Evolutionary conservation across 805 yeast genomes (phyloP).

Genomic region (Hanseniaspora hatyaiensis): DNA sequence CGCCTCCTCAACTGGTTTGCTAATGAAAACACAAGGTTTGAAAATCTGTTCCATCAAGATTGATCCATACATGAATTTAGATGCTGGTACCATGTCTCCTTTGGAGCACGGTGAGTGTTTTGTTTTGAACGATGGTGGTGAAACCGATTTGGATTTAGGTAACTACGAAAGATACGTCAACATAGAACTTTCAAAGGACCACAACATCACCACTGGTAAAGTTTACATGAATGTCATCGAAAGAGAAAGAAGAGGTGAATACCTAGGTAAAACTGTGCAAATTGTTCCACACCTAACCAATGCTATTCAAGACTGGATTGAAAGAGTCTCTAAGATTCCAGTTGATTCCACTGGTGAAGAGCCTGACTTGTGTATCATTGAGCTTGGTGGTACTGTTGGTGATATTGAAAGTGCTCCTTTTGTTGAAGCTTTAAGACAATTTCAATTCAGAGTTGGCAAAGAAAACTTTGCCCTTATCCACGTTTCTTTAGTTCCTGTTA

Average conservation of each 20-base stretch:
- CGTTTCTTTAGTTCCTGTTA: conserved; percentile 93
- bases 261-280: conserved; percentile 97
- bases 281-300: conserved; percentile 96
- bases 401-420: conserved; percentile 98
- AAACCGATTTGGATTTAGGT: conserved; percentile 94
- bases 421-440: conserved; percentile 97
- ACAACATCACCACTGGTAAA: conserved; percentile 97
- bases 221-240: conserved; percentile 89
- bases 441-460: conserved; percentile 90
- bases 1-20: conserved; percentile 93
- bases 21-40: conserved; percentile 84
- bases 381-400: conserved; percentile 98
- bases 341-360: conserved; percentile 51
- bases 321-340: conserved; percentile 78
- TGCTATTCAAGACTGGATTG: conserved; percentile 98
- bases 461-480: conserved; percentile 93
- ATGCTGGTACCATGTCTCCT: conserved; percentile 99
- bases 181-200: conserved; percentile 83
- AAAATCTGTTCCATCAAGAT: conserved; percentile 95
- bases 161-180: conserved; percentile 94
- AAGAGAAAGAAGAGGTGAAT: conserved; percentile 91
- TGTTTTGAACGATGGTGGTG: conserved; percentile 97
- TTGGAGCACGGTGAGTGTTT: conserved; percentile 98
- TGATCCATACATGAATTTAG: conserved; percentile 98
- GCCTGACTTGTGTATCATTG: conserved; percentile 94